A percentile compares a stretch with the other conserved stretches of the same genome.
Evolutionary conservation across 345 rosid genomes (phyloP).

Genomic region (Pelargonium nanum): DNA sequence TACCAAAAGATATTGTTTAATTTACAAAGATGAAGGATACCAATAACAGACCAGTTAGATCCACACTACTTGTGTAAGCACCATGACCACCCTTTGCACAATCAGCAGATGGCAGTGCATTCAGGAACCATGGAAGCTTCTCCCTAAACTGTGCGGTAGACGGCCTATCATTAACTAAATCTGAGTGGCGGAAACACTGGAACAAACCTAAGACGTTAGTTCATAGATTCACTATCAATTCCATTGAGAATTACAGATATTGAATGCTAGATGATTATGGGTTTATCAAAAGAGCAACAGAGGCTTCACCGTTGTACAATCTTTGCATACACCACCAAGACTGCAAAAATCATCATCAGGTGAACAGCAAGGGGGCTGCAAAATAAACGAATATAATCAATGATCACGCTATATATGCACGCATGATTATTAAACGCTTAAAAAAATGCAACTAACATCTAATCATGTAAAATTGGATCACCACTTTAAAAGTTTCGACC

Average conservation of each 20-base stretch:
- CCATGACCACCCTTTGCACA: conserved; percentile 99
- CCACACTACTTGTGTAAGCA: conserved; percentile 79
- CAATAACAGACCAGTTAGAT: conserved; percentile 48
- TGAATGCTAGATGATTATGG: not conserved
- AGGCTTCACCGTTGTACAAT: conserved; percentile 74
- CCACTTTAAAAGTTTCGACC: no score
- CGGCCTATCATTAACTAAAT: conserved; percentile 62
- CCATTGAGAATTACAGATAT: conserved; percentile 1
- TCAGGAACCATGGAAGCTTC: conserved; percentile 88
- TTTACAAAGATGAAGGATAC: no score
- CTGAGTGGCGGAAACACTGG: conserved; percentile 85
- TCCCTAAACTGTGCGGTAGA: conserved; percentile 67
- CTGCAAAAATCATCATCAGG: conserved; percentile 61
- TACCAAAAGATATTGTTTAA: not conserved
- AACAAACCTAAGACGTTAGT: conserved; percentile 25
- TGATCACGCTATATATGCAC: not conserved
- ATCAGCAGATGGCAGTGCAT: conserved; percentile 93
- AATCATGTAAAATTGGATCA: not conserved
- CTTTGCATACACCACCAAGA: conserved; percentile 67
- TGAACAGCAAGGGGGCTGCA: conserved; percentile 87
- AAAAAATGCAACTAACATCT: no score
- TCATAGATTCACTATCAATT: not conserved
- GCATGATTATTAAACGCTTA: conserved; percentile 9
- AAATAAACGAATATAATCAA: conserved; percentile 2
- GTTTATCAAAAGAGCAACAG: not conserved